Evolutionary conservation across 2,329 filamentous ascomycete genomes (phyloP).

Genomic region (Alternaria longipes): DNA sequence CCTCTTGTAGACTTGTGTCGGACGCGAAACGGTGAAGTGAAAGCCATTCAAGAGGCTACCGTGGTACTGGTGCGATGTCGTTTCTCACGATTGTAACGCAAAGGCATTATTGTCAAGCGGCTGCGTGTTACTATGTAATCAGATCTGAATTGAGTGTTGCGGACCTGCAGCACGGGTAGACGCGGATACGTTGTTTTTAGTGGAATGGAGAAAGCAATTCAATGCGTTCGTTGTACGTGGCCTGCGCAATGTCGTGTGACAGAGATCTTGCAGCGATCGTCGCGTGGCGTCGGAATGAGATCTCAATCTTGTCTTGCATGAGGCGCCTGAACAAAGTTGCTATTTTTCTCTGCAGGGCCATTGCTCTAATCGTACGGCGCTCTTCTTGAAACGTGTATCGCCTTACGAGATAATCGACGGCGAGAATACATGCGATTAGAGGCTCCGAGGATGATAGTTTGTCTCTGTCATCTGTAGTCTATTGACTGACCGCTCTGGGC

Average conservation of each 20-base stretch:
- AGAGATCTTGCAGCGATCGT: neutral
- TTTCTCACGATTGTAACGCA: neutral
- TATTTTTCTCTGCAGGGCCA: neutral
- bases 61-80: slow-evolving; percentile 1
- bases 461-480: neutral
- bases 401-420: neutral
- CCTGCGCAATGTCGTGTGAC: neutral
- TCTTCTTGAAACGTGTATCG: neutral
- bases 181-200: neutral
- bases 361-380: neutral
- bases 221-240: neutral
- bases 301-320: neutral
- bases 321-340: too few species aligned
- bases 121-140: neutral
- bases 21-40: neutral
- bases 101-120: neutral
- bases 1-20: neutral
- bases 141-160: neutral
- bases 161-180: neutral
- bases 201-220: neutral
- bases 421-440: neutral
- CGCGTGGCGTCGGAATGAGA: neutral
- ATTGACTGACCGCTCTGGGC: neutral
- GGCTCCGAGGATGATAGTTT: neutral
- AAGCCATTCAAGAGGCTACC: neutral